These are phyloP conservation scores for Tephrocybe sp. DNA, from an alignment of 768 basidiomycete species.

Conservation along the genomic window DNA sequence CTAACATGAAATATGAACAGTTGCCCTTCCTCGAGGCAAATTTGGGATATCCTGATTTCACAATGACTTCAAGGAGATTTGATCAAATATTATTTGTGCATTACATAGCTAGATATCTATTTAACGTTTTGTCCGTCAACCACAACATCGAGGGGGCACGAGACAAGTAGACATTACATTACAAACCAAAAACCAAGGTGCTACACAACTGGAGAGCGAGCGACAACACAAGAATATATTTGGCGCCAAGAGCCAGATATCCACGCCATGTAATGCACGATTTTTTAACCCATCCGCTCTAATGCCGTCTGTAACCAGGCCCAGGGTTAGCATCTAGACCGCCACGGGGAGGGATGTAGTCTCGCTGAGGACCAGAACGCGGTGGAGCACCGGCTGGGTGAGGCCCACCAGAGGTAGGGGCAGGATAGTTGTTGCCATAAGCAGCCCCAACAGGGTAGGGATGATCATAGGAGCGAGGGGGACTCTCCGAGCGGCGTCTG, in stretches of 20 bases:
- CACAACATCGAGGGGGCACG: too few species aligned
- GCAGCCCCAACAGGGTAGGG: slow-evolving; percentile 40
- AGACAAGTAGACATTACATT: slow-evolving; percentile 1
- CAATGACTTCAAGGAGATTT: not conserved
- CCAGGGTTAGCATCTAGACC: slow-evolving; percentile 36
- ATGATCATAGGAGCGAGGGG: slow-evolving; percentile 54
- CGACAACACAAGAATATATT: slow-evolving; percentile 5
- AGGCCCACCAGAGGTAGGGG: slow-evolving; percentile 35
- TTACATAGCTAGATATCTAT: not conserved
- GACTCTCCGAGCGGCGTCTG: slow-evolving; percentile 77
- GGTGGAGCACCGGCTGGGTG: slow-evolving; percentile 30
- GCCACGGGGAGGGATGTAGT: slow-evolving; percentile 47
- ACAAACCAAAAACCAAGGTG: slow-evolving; percentile 11
- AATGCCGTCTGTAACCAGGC: slow-evolving; percentile 43
- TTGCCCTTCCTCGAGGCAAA: too few species aligned
- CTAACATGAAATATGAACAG: too few species aligned
- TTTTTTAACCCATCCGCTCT: slow-evolving; percentile 16
- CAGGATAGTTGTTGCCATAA: slow-evolving; percentile 53
- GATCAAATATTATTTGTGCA: not conserved
- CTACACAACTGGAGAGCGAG: slow-evolving; percentile 3
- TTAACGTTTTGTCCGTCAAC: not conserved
- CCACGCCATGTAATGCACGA: slow-evolving; percentile 7
- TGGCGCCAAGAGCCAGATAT: slow-evolving; percentile 14
- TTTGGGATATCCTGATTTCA: too few species aligned
- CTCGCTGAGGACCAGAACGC: slow-evolving; percentile 33